Evolutionary conservation across 78 protist species (phyloP).

Genomic region (Dictyostelium firmibasis): DNA sequence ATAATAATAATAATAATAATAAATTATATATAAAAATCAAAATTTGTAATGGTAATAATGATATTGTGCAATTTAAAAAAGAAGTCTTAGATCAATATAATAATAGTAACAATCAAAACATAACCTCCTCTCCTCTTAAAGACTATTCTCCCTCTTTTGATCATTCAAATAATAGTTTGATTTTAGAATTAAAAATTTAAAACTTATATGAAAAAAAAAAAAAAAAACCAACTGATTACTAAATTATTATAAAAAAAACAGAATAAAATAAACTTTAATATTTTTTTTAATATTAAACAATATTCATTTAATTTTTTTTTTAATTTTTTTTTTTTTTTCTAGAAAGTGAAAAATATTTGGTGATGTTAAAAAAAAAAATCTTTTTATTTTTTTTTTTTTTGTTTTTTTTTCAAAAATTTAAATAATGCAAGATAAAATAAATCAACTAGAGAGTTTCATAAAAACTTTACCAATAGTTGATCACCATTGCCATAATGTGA

Average conservation of each 20-base stretch:
- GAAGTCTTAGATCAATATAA: neutral
- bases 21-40: neutral
- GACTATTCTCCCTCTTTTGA: neutral
- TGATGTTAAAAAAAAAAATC: too few relatives aligned
- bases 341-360: too few relatives aligned
- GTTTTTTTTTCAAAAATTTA: too few relatives aligned
- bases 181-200: neutral
- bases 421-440: neutral
- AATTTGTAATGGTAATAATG: neutral
- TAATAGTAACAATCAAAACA: neutral
- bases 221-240: neutral
- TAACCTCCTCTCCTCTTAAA: neutral
- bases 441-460: neutral
- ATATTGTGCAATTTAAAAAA: neutral
- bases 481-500: constrained; percentile 70
- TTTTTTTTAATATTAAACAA: neutral
- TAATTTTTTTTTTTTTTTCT: too few relatives aligned
- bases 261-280: neutral
- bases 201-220: too few relatives aligned
- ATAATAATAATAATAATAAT: neutral
- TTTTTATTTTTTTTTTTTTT: neutral
- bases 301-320: neutral
- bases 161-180: neutral
- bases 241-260: neutral
- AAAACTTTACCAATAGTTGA: constrained; percentile 8